These are phyloP conservation scores for Russula emetica DNA, from an alignment of 768 basidiomycete genomes.

Conservation along the genomic window DNA sequence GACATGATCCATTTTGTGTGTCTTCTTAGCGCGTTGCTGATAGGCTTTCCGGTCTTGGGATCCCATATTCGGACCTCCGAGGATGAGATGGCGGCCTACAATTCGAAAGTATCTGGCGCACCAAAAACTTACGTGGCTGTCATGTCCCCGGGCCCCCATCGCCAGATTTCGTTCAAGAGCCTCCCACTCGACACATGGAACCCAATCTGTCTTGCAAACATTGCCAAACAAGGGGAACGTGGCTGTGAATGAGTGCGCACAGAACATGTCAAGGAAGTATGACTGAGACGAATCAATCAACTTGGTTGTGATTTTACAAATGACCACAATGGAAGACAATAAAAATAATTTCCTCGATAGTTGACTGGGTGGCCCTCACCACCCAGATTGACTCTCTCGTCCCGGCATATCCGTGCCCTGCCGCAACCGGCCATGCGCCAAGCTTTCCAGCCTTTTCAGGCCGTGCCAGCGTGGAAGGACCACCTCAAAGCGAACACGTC, in stretches of 20 bases:
- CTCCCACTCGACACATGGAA: constrained; percentile 97
- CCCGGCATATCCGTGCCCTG: constrained; percentile 44
- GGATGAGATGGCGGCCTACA: neutral
- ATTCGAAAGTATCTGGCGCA: neutral
- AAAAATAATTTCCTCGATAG: no score
- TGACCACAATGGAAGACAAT: no score
- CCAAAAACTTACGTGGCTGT: constrained; percentile 69
- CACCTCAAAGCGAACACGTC: constrained; percentile 39
- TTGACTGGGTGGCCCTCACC: no score
- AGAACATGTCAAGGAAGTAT: no score
- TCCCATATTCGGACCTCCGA: constrained; percentile 82
- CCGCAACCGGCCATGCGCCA: constrained; percentile 39
- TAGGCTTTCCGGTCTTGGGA: constrained; percentile 81
- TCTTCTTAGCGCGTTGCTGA: constrained; percentile 86
- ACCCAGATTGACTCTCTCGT: constrained; percentile 46
- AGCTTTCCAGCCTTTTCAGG: constrained; percentile 43
- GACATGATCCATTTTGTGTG: constrained; percentile 97
- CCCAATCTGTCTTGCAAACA: no score
- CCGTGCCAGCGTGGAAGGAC: constrained; percentile 45
- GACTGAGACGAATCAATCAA: no score
- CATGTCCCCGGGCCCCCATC: constrained; percentile 91
- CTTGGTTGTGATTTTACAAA: no score
- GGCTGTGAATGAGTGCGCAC: no score
- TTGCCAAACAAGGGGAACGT: no score
- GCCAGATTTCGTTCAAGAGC: constrained; percentile 86